Evolutionary conservation across 768 basidiomycete species (phyloP).

Genomic region (Hypholoma fasciculare): DNA sequence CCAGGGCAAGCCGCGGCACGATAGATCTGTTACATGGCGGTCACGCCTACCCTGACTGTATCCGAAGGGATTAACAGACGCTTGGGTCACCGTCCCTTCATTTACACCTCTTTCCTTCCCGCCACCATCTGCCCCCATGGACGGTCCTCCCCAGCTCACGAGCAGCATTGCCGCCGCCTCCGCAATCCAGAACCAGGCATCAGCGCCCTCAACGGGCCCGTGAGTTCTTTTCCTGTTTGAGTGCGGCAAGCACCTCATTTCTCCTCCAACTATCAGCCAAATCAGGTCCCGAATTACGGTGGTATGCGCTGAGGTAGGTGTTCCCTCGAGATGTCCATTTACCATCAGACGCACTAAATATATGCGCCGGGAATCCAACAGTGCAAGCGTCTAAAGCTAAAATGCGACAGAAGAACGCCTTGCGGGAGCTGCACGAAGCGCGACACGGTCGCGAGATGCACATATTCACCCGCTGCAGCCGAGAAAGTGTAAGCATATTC

Average conservation of each 20-base stretch:
- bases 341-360: neutral
- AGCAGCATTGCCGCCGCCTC: neutral
- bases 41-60: slow-evolving; percentile 6
- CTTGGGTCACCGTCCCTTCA: slow-evolving; percentile 1
- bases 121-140: slow-evolving; percentile 6
- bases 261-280: slow-evolving; percentile 38
- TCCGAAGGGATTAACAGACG: slow-evolving; percentile 8
- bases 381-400: slow-evolving; percentile 88
- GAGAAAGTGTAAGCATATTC: slow-evolving; percentile 68
- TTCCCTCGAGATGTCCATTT: neutral
- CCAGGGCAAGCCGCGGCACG: neutral
- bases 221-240: slow-evolving; percentile 7
- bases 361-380: slow-evolving; percentile 23
- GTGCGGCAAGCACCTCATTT: slow-evolving; percentile 9
- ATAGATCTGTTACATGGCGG: slow-evolving; percentile 1
- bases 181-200: neutral
- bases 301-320: slow-evolving; percentile 74
- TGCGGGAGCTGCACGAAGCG: slow-evolving; percentile 81
- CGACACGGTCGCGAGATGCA: slow-evolving; percentile 69
- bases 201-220: slow-evolving; percentile 17
- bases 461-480: slow-evolving; percentile 79
- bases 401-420: slow-evolving; percentile 78
- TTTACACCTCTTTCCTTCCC: slow-evolving; percentile 5
- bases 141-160: slow-evolving; percentile 3
- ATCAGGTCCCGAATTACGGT: slow-evolving; percentile 77